Evolutionary conservation across 2,329 filamentous ascomycete genomes (phyloP).

Genomic region (Clarireedia homoeocarpa): DNA sequence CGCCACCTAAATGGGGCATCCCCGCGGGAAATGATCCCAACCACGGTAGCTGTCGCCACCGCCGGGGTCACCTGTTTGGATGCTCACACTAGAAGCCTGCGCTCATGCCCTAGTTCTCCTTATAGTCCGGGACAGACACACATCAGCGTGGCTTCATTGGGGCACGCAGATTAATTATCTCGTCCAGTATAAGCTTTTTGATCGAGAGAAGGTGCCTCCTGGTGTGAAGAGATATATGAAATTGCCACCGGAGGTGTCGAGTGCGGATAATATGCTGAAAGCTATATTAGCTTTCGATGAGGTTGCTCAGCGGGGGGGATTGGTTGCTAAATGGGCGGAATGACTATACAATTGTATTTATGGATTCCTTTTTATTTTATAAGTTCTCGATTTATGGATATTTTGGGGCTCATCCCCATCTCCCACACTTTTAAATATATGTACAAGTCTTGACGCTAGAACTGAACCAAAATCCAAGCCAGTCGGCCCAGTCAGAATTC

Average conservation of each 20-base stretch:
- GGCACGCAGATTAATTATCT: not conserved
- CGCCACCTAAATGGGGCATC: not conserved
- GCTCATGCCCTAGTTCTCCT: not conserved
- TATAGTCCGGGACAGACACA: not conserved
- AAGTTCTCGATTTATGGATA: too few species aligned
- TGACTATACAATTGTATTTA: too few species aligned
- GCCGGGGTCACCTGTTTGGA: not conserved
- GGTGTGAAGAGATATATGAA: not conserved
- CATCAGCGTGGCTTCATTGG: not conserved
- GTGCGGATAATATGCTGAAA: not conserved
- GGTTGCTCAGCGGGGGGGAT: not conserved
- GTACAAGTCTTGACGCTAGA: too few species aligned
- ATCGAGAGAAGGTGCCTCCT: not conserved
- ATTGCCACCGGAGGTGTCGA: not conserved
- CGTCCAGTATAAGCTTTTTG: not conserved
- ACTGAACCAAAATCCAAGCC: too few species aligned
- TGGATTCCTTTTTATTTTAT: too few species aligned
- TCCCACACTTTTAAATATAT: too few species aligned
- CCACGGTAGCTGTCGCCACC: not conserved
- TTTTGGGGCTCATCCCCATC: too few species aligned
- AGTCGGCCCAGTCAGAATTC: too few species aligned
- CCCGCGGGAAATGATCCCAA: not conserved
- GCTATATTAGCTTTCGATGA: not conserved
- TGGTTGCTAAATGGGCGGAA: not conserved
- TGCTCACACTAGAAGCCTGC: not conserved